Evolutionary conservation across 139 green algal genomes (phyloP), one percentile per base, ranked within the genome.

Genomic region (Pseudopediastrum boryanum): DNA sequence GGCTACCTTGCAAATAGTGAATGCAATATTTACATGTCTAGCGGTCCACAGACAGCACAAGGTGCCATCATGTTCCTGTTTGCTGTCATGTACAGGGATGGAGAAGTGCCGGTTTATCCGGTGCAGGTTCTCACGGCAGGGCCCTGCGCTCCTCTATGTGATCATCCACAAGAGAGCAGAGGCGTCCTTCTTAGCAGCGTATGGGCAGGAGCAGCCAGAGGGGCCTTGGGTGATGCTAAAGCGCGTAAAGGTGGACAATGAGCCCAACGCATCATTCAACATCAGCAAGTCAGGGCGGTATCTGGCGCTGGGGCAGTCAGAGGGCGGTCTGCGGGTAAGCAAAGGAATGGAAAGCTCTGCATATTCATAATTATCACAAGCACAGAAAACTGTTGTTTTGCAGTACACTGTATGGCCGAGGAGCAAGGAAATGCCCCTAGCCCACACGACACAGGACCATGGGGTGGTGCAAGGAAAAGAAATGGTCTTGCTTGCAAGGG

Each of bases 101-200:
- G 16, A 62, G 9, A 5, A 27, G 31, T 19, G 67, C 8, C 61
- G 42, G 2, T 52, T 72, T 39, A 58, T 21, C 16, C 68, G 59
- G 38, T 72, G 70, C 58, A 48, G 78, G 13, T 78, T 71, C 46
- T 46, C 78, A 39, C 50, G 75, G 25, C 27, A 68, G 64, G 64
- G 73, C 1, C 27, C 43, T 16, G 16, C 36, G 29, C 29, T 59
- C 23, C 75, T 82, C 38, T 72, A 72, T 35, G 33, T n/a, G 21
- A 19, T 64, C 6, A 13, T 72, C 31, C 68, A 77, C 48, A 19
- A 8, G 42, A 46, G 44, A 7, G n/a, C 44, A n/a, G 43, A 41
- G 7, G 42, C 67, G 16, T 41, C 43, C 4, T 46, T 46, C 67
- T n/a, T 61, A 4, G 43, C 27, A 12, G n/a, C n/a, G 3, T 63